Percentiles rank a stretch among this genome's conserved stretches.
phyloP scores from a whole-genome alignment of 768 basidiomycete species.

The Termitomyces sp. region DNA sequence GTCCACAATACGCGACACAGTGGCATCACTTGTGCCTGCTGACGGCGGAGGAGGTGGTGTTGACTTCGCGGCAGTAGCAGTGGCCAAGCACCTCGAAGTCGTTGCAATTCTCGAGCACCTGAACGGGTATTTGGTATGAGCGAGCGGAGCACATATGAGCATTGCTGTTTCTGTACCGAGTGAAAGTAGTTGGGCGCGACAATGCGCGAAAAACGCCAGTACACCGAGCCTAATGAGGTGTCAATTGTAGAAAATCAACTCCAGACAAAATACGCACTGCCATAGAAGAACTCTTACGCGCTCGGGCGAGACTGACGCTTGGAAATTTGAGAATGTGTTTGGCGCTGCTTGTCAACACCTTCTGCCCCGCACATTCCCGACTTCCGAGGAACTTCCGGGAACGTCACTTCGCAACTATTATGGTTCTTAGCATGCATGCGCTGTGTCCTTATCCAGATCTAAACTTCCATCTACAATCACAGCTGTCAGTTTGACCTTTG shows the following conservation, averaged over 20 bases:
- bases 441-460: no score
- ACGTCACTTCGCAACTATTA: no score
- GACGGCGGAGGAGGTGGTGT: conserved; percentile 38
- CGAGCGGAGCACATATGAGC: conserved; percentile 6
- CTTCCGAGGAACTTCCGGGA: neutral
- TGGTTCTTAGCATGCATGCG: no score
- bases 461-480: no score
- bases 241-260: neutral
- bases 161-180: conserved; percentile 26
- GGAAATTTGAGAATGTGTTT: conserved; percentile 36
- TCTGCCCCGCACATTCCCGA: conserved; percentile 8
- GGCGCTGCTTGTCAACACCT: conserved; percentile 23
- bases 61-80: conserved; percentile 44
- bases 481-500: neutral
- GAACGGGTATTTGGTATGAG: conserved; percentile 2
- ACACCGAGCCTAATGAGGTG: conserved; percentile 37
- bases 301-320: conserved; percentile 17
- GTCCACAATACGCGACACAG: conserved; percentile 82
- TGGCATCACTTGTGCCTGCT: conserved; percentile 49
- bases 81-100: conserved; percentile 53
- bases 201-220: conserved; percentile 36
- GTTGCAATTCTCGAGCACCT: conserved; percentile 34
- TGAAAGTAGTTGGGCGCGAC: conserved; percentile 33
- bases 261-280: conserved; percentile 30
- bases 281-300: conserved; percentile 26